These are phyloP conservation scores for Herpotrichia juniperi DNA, from an alignment of 2,329 filamentous ascomycete genomes.

Conservation along the genomic window DNA sequence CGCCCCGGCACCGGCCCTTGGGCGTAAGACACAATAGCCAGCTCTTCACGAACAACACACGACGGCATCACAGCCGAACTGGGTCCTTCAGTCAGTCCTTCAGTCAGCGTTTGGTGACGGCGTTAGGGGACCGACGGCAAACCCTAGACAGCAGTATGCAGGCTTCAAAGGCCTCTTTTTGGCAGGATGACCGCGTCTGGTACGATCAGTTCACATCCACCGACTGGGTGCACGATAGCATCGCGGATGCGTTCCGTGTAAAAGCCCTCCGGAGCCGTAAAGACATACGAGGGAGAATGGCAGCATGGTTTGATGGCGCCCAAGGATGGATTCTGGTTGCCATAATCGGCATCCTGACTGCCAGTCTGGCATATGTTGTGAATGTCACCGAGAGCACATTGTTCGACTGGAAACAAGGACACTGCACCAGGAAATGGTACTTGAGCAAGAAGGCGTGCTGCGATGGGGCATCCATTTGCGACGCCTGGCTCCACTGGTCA, in stretches of 20 bases:
- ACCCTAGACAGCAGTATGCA: slow-evolving; percentile 57
- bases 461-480: slow-evolving; percentile 59
- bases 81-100: slow-evolving; percentile 44
- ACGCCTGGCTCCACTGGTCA: slow-evolving; percentile 70
- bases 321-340: slow-evolving; percentile 96
- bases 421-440: slow-evolving; percentile 75
- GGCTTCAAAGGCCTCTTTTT: slow-evolving; percentile 70
- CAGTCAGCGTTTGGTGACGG: slow-evolving; percentile 62
- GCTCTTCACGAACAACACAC: slow-evolving; percentile 30
- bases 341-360: slow-evolving; percentile 84
- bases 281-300: slow-evolving; percentile 81
- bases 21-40: slow-evolving; percentile 46
- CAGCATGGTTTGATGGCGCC: slow-evolving; percentile 79
- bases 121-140: slow-evolving; percentile 60
- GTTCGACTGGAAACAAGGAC: slow-evolving; percentile 91
- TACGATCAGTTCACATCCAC: slow-evolving; percentile 98
- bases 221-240: slow-evolving; percentile 98
- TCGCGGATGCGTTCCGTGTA: slow-evolving; percentile 88
- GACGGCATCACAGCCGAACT: slow-evolving; percentile 38
- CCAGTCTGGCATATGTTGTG: slow-evolving; percentile 84
- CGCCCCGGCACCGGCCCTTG: slow-evolving; percentile 50
- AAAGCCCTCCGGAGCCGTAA: slow-evolving; percentile 81
- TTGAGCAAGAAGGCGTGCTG: slow-evolving; percentile 73
- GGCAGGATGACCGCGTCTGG: slow-evolving; percentile 88
- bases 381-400: slow-evolving; percentile 84